A percentile compares a stretch with the other conserved stretches of the same genome.
Conservation (phyloP, 192 early-diverging fungal genomes). For the Chytriomyces hyalinus region DNA sequence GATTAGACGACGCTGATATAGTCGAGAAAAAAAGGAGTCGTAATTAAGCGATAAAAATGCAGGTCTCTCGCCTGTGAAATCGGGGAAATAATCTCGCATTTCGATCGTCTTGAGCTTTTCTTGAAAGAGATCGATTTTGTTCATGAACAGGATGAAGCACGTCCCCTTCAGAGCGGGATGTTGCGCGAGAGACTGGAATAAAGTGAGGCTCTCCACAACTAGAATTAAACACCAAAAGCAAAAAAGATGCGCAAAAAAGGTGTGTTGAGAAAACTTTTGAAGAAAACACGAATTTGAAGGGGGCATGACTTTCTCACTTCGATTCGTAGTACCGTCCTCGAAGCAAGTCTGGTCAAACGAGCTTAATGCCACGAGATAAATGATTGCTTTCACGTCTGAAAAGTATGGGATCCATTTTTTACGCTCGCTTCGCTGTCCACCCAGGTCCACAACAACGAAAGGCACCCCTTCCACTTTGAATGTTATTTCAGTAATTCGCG, state of each 20-base stretch:
- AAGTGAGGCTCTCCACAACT: slow-evolving; percentile 50
- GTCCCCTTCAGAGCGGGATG: slow-evolving; percentile 52
- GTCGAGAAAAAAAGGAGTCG: background rate
- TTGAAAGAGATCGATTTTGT: slow-evolving; percentile 70
- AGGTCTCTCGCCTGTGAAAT: slow-evolving; percentile 5
- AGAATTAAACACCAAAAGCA: no score
- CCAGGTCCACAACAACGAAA: slow-evolving; percentile 66
- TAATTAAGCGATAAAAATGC: background rate
- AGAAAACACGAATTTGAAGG: no score
- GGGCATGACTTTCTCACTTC: slow-evolving; percentile 29
- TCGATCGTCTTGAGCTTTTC: slow-evolving; percentile 51
- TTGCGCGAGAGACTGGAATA: slow-evolving; percentile 40
- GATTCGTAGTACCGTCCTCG: slow-evolving; percentile 60
- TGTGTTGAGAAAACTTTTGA: no score
- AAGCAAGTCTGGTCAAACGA: slow-evolving; percentile 65
- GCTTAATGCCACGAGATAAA: slow-evolving; percentile 65
- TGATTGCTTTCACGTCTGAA: slow-evolving; percentile 67
- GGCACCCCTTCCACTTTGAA: slow-evolving; percentile 61
- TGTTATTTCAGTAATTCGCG: slow-evolving; percentile 69
- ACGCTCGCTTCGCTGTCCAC: slow-evolving; percentile 65
- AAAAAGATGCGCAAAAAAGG: no score
- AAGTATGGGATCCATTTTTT: slow-evolving; percentile 71
- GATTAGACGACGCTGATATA: no score
- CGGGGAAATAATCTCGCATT: slow-evolving; percentile 44
- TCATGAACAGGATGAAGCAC: slow-evolving; percentile 68